Evolutionary conservation across 805 yeast species (phyloP), one percentile per base, ranked within the genome.

Genomic region (Lipomyces lipofer): DNA sequence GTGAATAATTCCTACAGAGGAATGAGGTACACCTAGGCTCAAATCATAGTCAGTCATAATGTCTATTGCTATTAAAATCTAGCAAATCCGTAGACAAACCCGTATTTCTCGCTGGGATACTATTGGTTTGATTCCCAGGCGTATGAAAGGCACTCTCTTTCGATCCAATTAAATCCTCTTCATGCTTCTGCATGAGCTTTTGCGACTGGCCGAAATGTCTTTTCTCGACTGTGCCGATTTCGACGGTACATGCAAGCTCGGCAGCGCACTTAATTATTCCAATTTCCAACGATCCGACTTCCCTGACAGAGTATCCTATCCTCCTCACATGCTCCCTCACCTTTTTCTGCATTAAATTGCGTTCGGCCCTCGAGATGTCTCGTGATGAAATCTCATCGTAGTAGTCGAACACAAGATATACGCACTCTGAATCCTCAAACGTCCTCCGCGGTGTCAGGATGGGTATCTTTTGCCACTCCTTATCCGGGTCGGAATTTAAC

Each of bases 401-500:
- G 22, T 19, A 44, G 12, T 44, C 48, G 13, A 30, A 44, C 8
- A 44, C 36, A 33, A 44, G 28, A 33, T 44, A 44, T 1, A 44
- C 48, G 9, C 21, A 17, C 15, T 17, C 42, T 12, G 48, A 13
- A 33, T 44, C 48, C 28, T 44, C 48, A 44, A 44, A 44, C 22
- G 15, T 17, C 28, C 28, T 44, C 8, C 27, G 25, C 13, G 48
- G 48, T 3, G 13, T 13, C 13, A 29, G 9, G 9, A 29, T 29
- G 13, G 12, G 13, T 29, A 9, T 10, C 13, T 13, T 10, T 10
- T 13, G 13, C 13, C 12, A 13, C 13, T 13, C 33, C 12, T 13
- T 19, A 15, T 6, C 22, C 25, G 25, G 22, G 25, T 19, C n/a
- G 12, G 21, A 19, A 7, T 36, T 22, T 25, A 19, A 19, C 27